Evolutionary conservation across 2,329 filamentous ascomycete species (phyloP).

Genomic region (Nemania sp.): DNA sequence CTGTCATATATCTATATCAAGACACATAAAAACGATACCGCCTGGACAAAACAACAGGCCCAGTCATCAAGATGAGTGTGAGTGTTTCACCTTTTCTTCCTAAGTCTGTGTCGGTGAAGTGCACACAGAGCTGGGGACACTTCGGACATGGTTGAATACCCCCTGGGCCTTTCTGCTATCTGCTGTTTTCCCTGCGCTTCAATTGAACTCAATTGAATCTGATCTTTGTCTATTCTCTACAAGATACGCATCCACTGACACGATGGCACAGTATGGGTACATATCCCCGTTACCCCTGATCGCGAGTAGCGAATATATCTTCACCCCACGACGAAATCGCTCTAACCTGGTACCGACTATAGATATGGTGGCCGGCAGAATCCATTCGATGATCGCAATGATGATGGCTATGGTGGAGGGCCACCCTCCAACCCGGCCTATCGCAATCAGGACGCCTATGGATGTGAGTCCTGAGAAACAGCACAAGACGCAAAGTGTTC

Average conservation of each 20-base stretch:
- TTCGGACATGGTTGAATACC: conserved; percentile 6
- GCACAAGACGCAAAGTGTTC: background rate
- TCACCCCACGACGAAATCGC: conserved; percentile 14
- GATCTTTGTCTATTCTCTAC: background rate
- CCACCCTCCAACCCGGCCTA: conserved; percentile 27
- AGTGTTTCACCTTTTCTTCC: conserved; percentile 45
- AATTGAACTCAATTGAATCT: conserved; percentile 20
- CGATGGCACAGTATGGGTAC: conserved; percentile 60
- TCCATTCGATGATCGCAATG: conserved; percentile 62
- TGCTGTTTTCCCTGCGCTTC: conserved; percentile 8
- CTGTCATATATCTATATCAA: background rate
- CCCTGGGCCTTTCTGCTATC: conserved; percentile 1
- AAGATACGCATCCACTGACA: conserved; percentile 41
- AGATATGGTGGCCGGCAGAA: conserved; percentile 62
- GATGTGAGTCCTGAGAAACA: conserved; percentile 44
- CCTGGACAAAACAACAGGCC: conserved; percentile 12
- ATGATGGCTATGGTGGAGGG: conserved; percentile 44
- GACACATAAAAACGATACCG: conserved; percentile 1
- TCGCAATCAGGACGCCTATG: conserved; percentile 39
- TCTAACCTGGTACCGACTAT: conserved; percentile 40
- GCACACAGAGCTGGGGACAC: conserved; percentile 12
- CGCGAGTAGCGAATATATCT: conserved; percentile 13
- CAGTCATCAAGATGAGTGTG: conserved; percentile 52
- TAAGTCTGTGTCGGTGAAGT: conserved; percentile 37
- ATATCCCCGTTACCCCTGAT: conserved; percentile 38